Evolutionary conservation across 2,329 filamentous ascomycete species (phyloP), one percentile per base, ranked within the genome.

Genomic region (Talaromyces marneffei): DNA sequence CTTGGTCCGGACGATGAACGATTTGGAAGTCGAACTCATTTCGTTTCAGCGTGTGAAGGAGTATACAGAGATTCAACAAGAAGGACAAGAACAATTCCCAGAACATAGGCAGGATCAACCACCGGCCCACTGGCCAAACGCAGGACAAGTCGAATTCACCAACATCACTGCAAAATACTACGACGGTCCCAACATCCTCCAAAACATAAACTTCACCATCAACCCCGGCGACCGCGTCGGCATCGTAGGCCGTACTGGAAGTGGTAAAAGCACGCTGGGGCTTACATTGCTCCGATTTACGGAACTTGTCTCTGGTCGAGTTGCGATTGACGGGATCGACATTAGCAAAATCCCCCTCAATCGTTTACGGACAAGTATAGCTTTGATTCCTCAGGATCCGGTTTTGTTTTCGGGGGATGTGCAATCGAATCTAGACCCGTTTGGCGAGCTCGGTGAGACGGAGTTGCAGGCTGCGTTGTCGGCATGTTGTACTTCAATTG

Each of bases 321-420:
- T 86, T 25, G 71, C 81, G 0, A 84, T 83, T 66, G 83, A 85
- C 62, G 83, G 82, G 29, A 70, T 82, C 23, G 81, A 85, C 60
- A 83, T 85, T 60, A 79, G 77, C n/a, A 78, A 76, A 42, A 74
- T 85, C 23, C 77, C 78, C 2, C 78, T 83, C 4, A 75, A 75
- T 52, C 76, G 76, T 27, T 79, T 85, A 35, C 80, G 83, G 12
- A 79, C 82, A 65, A 79, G 78, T 54, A 77, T 85, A 18, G 84
- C 82, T 2, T 81, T 85, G 44, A 85, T 86, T 18, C 82, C 84
- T 0, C 83, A 86, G 65, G 84, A 86, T 65, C 80, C 84, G 0
- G 81, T 83, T 18, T 73, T 86, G 7, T 86, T 87, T 67, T 81
- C 83, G 0, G 84, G 84, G 4, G 80, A 76, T 14, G 79, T 86